Base-by-base conservation (phyloP, 805 yeast species). In the Naumovozyma castellii region DNA sequence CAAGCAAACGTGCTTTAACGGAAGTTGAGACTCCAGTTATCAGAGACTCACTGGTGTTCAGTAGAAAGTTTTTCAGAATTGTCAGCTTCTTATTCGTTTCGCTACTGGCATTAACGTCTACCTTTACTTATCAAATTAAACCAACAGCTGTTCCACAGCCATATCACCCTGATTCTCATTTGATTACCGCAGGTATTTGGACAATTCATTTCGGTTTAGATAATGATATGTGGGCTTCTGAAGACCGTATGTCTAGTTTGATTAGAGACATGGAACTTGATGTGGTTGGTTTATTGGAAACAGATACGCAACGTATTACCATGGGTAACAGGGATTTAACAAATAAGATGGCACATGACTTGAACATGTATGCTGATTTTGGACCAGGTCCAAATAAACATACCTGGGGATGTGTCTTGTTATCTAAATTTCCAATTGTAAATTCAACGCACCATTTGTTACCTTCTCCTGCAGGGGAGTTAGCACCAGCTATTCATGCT, bases 321-420 rank as follows among this genome's bases (percentile, higher is more conserved):
- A 92, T 92, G 74, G 98, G 98, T 38, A 86, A 88, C 66, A 75
- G 98, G 54, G 98, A 92, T 57, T 69, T 90, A 53, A 87, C 97
- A 0, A 95, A 85, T 65, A 76, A 79, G 48, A 65, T 92, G 40
- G 95, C 96, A 1, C 94, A 87, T 61, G 95, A 90, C 50, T 70
- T 92, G 50, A 90, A 85, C 32, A 86, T 86, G 90, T 92, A 92
- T 57, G 88, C 80, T 17, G 98, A 92, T 61, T 92, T 78, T 57
- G 98, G 98, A 5, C 98, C 98, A 5, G 96, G 97, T 12, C 97
- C 97, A 39, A 85, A 87, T 59, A 82, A 88, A 61, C 97, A 92
- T 65, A 92, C 98, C 0, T 92, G 98, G 98, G 98, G 98, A 32
- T 82, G 88, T 37, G 92, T 92, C 2, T 69, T 92, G 45, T 68